These are phyloP conservation scores for Candida easanensis DNA, from an alignment of 805 yeast genomes.

Conservation along the genomic window DNA sequence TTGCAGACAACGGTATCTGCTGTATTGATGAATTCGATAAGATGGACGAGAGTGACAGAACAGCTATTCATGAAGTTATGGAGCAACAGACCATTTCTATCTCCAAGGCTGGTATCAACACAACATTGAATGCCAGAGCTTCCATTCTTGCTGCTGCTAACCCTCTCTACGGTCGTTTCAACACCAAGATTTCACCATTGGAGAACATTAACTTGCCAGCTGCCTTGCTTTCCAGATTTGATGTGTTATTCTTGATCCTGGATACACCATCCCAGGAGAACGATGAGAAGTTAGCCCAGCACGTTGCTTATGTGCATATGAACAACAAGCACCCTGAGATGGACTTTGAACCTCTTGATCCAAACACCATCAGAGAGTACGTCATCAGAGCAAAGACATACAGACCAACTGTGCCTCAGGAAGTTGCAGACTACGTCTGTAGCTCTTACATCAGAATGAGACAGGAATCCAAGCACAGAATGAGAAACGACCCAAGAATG, in stretches of 20 bases:
- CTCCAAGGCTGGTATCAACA: constrained; percentile 96
- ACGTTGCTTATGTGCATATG: constrained; percentile 96
- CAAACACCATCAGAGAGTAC: constrained; percentile 79
- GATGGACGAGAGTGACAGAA: constrained; percentile 96
- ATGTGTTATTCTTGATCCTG: constrained; percentile 78
- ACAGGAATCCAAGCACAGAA: constrained; percentile 81
- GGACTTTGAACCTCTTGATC: constrained; percentile 73
- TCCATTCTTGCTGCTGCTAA: constrained; percentile 98
- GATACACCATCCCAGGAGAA: constrained; percentile 78
- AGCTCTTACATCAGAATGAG: constrained; percentile 86
- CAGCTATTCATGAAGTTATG: constrained; percentile 99
- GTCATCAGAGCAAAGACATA: constrained; percentile 80
- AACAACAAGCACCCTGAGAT: constrained; percentile 80
- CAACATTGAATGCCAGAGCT: constrained; percentile 92
- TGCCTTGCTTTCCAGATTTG: constrained; percentile 92
- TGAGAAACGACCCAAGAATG: constrained; percentile 57
- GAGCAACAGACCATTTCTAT: constrained; percentile 98
- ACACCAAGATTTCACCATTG: constrained; percentile 84
- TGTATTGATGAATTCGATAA: constrained; percentile 99
- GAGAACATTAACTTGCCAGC: constrained; percentile 97
- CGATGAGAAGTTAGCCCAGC: constrained; percentile 86
- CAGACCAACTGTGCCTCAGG: constrained; percentile 81
- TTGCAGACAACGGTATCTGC: constrained; percentile 97
- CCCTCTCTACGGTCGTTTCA: constrained; percentile 93
- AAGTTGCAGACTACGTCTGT: constrained; percentile 84